A percentile compares a stretch with the other conserved stretches of the same genome.
These are phyloP conservation scores for Eragrostis tef DNA, from an alignment of 202 grass and related monocot species.

Conservation along the genomic window DNA sequence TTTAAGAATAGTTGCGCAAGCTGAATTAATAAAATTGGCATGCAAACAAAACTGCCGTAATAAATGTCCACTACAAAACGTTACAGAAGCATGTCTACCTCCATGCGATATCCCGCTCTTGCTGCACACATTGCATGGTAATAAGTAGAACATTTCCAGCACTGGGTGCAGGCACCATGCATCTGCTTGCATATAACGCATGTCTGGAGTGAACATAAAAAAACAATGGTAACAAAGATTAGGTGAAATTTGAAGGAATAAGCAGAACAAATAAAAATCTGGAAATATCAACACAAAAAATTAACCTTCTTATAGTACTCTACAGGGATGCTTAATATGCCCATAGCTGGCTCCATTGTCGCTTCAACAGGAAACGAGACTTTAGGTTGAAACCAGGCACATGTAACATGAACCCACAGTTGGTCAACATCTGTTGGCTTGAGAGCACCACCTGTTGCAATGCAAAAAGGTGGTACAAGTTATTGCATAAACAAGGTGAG, in stretches of 20 bases:
- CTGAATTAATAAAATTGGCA: background rate
- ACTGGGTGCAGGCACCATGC: conserved; percentile 91
- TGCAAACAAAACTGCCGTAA: conserved; percentile 30
- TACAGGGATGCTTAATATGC: conserved; percentile 74
- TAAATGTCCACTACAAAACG: conserved; percentile 32
- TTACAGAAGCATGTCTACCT: conserved; percentile 60
- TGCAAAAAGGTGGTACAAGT: conserved; percentile 12
- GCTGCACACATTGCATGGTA: conserved; percentile 95
- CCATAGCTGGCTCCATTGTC: conserved; percentile 89
- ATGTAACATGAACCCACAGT: conserved; percentile 94
- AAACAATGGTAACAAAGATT: conserved; percentile 25
- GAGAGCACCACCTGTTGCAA: conserved; percentile 74
- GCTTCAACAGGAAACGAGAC: conserved; percentile 74
- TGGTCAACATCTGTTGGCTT: conserved; percentile 83
- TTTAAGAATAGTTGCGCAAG: background rate
- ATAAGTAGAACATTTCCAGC: conserved; percentile 76
- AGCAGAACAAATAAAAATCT: conserved; percentile 33
- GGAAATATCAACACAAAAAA: conserved; percentile 19
- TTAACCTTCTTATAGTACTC: conserved; percentile 85
- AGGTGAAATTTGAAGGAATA: conserved; percentile 34
- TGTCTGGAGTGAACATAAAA: conserved; percentile 56
- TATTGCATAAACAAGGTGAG: conserved; percentile 7
- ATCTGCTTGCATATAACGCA: conserved; percentile 93
- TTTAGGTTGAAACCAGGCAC: conserved; percentile 95
- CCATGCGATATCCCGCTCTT: conserved; percentile 93